phyloP scores from a whole-genome alignment of 768 basidiomycete genomes.

The Clitopilus hobsonii region DNA sequence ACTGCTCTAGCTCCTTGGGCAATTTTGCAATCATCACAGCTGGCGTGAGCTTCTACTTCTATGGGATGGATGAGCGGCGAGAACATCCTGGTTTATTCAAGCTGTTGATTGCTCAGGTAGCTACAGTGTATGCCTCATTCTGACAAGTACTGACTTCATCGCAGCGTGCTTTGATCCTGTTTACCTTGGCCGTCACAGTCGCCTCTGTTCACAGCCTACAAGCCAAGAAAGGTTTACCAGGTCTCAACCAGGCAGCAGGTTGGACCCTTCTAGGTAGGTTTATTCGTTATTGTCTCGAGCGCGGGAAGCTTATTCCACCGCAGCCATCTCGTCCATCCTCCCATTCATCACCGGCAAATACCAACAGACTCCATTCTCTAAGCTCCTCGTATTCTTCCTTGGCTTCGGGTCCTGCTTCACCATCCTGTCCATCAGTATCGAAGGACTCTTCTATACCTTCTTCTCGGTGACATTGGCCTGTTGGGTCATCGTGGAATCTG shows the following conservation, averaged over 20 bases:
- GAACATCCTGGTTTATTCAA: not conserved
- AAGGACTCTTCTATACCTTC: constrained; percentile 74
- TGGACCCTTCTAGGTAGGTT: constrained; percentile 67
- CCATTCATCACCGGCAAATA: constrained; percentile 39
- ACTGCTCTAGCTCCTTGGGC: not conserved
- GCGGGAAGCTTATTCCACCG: not conserved
- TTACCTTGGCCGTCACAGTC: constrained; percentile 48
- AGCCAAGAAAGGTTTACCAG: constrained; percentile 62
- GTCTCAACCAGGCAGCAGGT: constrained; percentile 51
- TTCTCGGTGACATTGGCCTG: constrained; percentile 57
- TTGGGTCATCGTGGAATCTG: constrained; percentile 66
- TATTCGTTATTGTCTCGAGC: constrained; percentile 11
- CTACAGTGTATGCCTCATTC: not conserved
- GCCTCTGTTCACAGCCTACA: constrained; percentile 58
- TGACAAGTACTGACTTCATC: not conserved
- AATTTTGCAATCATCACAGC: not conserved
- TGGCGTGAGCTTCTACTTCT: not conserved
- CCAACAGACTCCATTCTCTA: constrained; percentile 38
- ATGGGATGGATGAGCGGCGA: not conserved
- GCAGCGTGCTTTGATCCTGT: constrained; percentile 40
- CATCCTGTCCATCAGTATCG: constrained; percentile 76
- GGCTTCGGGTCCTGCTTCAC: constrained; percentile 74
- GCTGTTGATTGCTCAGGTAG: not conserved
- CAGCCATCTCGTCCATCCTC: constrained; percentile 46
- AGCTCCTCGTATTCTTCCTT: constrained; percentile 59